Percentiles rank a stretch among this genome's conserved stretches.
These are phyloP conservation scores for Calocera viscosa DNA, from an alignment of 768 basidiomycete species.

Conservation along the genomic window DNA sequence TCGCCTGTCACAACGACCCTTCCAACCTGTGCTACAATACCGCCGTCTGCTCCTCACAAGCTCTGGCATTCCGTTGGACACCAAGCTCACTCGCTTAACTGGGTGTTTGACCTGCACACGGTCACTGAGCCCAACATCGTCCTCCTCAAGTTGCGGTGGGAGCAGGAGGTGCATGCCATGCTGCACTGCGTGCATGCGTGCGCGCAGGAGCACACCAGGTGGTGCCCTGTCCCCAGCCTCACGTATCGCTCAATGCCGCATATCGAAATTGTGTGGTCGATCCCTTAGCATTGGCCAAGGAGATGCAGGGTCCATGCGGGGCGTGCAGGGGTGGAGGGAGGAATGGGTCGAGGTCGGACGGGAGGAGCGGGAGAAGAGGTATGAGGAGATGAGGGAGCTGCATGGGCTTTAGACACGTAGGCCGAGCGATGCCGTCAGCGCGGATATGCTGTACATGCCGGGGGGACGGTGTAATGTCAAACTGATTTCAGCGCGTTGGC, in stretches of 20 bases:
- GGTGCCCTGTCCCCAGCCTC: too few species aligned
- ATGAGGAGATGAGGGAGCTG: conserved; percentile 1
- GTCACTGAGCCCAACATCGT: conserved; percentile 30
- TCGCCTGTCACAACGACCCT: too few species aligned
- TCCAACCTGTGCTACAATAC: conserved; percentile 31
- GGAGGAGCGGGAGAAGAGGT: conserved; percentile 3
- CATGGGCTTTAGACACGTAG: background rate
- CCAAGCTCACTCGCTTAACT: conserved; percentile 23
- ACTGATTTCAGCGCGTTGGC: too few species aligned
- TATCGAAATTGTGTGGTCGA: background rate
- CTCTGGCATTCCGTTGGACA: background rate
- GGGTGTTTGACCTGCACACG: background rate
- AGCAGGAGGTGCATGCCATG: too few species aligned
- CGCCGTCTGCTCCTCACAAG: too few species aligned
- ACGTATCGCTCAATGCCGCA: conserved; percentile 10
- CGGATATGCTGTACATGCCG: too few species aligned
- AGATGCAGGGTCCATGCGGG: background rate
- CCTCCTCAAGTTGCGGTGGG: conserved; percentile 52
- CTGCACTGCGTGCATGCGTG: conserved; percentile 43
- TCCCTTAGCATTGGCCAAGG: too few species aligned
- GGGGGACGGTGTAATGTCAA: too few species aligned
- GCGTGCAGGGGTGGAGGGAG: background rate
- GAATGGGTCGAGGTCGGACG: background rate
- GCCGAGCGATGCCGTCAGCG: too few species aligned
- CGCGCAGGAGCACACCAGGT: conserved; percentile 23